phyloP scores from a whole-genome alignment of 345 rosid genomes.

The Pelargonium nanum region DNA sequence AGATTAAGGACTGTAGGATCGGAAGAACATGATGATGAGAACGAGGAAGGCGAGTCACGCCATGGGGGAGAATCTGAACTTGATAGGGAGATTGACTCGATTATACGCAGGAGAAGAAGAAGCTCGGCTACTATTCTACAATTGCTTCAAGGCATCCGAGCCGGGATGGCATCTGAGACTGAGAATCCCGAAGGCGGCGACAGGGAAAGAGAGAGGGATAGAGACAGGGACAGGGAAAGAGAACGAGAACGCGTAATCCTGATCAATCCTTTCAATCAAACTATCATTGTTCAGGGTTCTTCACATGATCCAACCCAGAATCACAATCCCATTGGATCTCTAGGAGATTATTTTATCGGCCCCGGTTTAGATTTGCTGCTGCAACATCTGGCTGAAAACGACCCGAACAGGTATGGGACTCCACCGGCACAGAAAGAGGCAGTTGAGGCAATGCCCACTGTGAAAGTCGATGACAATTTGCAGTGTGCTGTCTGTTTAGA shows the following conservation, averaged over 20 bases:
- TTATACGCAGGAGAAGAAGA: conserved; percentile 51
- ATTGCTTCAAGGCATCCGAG: conserved; percentile 69
- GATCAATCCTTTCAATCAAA: conserved; percentile 55
- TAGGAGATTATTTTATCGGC: conserved; percentile 75
- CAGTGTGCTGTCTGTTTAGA: conserved; percentile 85
- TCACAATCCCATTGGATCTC: conserved; percentile 40
- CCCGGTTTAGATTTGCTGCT: conserved; percentile 63
- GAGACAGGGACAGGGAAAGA: conserved; percentile 29
- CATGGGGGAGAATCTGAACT: conserved; percentile 46
- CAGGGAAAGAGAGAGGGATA: conserved; percentile 14
- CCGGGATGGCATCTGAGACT: conserved; percentile 57
- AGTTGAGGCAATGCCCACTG: conserved; percentile 46
- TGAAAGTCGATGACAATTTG: conserved; percentile 30
- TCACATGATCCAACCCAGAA: conserved; percentile 34
- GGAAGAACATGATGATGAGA: conserved; percentile 40
- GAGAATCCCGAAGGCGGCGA: conserved; percentile 23
- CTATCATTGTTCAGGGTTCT: conserved; percentile 48
- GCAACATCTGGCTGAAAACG: conserved; percentile 67
- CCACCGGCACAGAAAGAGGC: conserved; percentile 68
- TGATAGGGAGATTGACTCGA: conserved; percentile 59
- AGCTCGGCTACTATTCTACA: conserved; percentile 63
- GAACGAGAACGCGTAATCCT: conserved; percentile 35
- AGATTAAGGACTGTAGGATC: conserved; percentile 44
- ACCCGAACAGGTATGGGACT: conserved; percentile 53
- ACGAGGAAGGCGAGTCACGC: not conserved